Conservation (phyloP, 1,284 basidiomycete genomes). For the Heterobasidion occidentale region DNA sequence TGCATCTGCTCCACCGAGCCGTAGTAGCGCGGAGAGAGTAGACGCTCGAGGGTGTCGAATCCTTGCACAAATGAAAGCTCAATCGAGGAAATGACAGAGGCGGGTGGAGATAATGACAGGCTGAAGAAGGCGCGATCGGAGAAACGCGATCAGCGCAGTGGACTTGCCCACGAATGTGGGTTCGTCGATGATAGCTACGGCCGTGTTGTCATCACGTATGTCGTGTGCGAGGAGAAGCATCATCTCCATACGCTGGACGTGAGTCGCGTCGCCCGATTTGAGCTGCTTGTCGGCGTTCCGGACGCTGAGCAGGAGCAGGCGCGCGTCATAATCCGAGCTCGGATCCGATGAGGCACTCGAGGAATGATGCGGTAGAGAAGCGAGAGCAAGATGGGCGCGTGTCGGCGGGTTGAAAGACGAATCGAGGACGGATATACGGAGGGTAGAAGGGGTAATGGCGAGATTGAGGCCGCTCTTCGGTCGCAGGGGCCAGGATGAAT, state of each 20-base stretch:
- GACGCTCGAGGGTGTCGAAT: slow-evolving; percentile 82
- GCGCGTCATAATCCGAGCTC: slow-evolving; percentile 52
- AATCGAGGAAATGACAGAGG: slow-evolving; percentile 18
- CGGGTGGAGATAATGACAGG: not conserved
- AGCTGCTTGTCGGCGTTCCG: slow-evolving; percentile 86
- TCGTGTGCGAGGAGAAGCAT: slow-evolving; percentile 61
- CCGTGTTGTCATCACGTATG: slow-evolving; percentile 49
- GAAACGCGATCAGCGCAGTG: slow-evolving; percentile 44
- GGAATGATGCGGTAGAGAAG: slow-evolving; percentile 33
- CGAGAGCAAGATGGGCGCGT: slow-evolving; percentile 77
- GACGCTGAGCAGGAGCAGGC: slow-evolving; percentile 78
- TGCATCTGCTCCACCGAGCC: slow-evolving; percentile 44
- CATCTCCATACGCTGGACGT: slow-evolving; percentile 75
- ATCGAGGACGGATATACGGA: slow-evolving; percentile 70
- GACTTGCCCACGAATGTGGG: slow-evolving; percentile 89
- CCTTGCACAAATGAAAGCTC: slow-evolving; percentile 72
- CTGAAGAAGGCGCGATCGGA: slow-evolving; percentile 29
- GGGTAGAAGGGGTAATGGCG: slow-evolving; percentile 5
- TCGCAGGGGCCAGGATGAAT: slow-evolving; percentile 35
- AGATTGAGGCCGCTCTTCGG: slow-evolving; percentile 1
- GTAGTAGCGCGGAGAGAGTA: slow-evolving; percentile 82
- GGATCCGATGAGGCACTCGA: not conserved
- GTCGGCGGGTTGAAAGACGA: slow-evolving; percentile 96
- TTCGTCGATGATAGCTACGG: slow-evolving; percentile 79
- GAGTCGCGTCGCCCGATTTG: slow-evolving; percentile 66